These are phyloP conservation scores for Syncephalastrum racemosum DNA, from an alignment of 371 early-diverging fungal genomes.

Conservation along the genomic window DNA sequence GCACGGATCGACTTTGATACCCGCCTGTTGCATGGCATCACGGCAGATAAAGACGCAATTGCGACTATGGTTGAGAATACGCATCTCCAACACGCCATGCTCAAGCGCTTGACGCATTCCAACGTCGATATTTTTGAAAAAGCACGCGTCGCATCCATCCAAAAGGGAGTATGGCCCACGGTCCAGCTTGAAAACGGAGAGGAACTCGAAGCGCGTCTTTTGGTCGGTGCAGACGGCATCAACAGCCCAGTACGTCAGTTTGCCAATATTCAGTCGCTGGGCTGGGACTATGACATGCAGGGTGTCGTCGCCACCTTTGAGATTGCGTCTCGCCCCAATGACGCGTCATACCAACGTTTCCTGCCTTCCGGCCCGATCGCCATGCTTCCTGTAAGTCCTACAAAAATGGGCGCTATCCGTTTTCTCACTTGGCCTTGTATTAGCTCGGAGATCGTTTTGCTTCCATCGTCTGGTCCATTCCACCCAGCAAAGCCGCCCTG, in stretches of 20 bases:
- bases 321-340: constrained; percentile 44
- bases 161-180: constrained; percentile 61
- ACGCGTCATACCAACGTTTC: constrained; percentile 92
- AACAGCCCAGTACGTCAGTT: constrained; percentile 84
- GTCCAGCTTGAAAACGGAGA: constrained; percentile 59
- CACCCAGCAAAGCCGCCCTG: constrained; percentile 60
- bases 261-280: constrained; percentile 81
- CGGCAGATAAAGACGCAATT: constrained; percentile 25
- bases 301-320: constrained; percentile 91
- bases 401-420: not conserved
- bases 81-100: constrained; percentile 48
- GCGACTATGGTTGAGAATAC: constrained; percentile 61
- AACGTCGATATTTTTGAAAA: constrained; percentile 55
- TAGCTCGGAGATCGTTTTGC: constrained; percentile 62
- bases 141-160: constrained; percentile 56
- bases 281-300: constrained; percentile 86
- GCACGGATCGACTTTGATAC: constrained; percentile 68
- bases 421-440: not conserved
- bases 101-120: constrained; percentile 43
- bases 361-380: constrained; percentile 94
- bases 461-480: constrained; percentile 92
- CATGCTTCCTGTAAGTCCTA: constrained; percentile 73
- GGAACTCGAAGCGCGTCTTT: constrained; percentile 52
- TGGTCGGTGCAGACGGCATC: constrained; percentile 93
- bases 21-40: constrained; percentile 18